Base-by-base conservation (phyloP, 441 rosid genomes). In the Adansonia gregorii region DNA sequence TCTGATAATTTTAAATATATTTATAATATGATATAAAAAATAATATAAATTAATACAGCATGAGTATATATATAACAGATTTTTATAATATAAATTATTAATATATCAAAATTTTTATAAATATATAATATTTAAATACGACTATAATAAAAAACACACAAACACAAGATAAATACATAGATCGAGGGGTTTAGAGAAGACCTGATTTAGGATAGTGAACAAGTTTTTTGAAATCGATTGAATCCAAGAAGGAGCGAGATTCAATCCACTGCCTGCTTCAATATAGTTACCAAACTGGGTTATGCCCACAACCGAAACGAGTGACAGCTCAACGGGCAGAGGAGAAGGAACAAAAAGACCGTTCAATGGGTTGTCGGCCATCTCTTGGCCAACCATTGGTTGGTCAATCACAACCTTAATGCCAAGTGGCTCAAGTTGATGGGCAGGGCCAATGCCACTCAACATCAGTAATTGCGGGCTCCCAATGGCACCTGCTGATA, bases 341-440 rank as follows among this genome's bases (percentile, higher is more conserved):
- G 85, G 81, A 31, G 92, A 83, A 39, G 89, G 90, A 61, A 89
- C 51, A 20, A 72, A 51, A 19, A 89, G 74, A 4, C 81, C 86
- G 58, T 84, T 89, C 88, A 86, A 82, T 0, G 92, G 90, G 76
- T 89, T 89, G 70, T 89, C 92, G 2, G 86, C 79, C 90, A 87
- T 83, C n/a, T 85, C 92, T 69, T 85, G 85, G 3, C 92, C 92
- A 31, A 87, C 92, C 82, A 83, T 71, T 0, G 89, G 90, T 27
- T 86, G 88, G 52, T 89, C 83, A 1, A 63, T 27, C 8, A 63
- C 3, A 17, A 27, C 67, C 17, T 14, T 0, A 3, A 63, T 63
- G 45, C 67, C 45, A 0, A 27, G 17, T 12, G 43, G 2, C 43
- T 63, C 9, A 4, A 63, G 67, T 14, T 63, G 67, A 12, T 27